phyloP scores from a whole-genome alignment of 2,329 filamentous ascomycete species.

The Cladosporium sp. region DNA sequence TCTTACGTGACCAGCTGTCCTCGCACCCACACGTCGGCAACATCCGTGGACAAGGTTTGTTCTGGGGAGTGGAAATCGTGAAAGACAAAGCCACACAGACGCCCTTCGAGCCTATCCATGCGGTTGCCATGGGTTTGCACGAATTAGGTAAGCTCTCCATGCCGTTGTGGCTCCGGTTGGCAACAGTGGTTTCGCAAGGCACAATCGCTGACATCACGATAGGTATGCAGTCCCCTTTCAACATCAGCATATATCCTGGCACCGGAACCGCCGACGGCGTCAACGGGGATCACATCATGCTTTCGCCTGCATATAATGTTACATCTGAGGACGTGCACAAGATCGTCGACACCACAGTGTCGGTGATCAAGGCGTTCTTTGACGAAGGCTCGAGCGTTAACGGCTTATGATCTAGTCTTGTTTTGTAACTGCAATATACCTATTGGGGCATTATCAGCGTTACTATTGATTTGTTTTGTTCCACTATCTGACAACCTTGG shows the following conservation, averaged over 20 bases:
- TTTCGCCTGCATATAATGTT: slow-evolving; percentile 70
- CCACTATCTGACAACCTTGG: neutral
- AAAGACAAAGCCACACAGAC: slow-evolving; percentile 56
- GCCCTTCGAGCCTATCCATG: slow-evolving; percentile 51
- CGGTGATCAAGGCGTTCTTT: slow-evolving; percentile 57
- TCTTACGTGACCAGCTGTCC: slow-evolving; percentile 49
- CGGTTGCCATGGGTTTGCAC: slow-evolving; percentile 53
- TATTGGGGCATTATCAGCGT: neutral
- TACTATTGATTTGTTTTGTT: neutral
- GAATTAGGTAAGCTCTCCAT: slow-evolving; percentile 48
- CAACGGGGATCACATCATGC: slow-evolving; percentile 68
- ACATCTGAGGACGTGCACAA: slow-evolving; percentile 58
- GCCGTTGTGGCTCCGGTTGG: neutral
- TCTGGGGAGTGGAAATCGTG: slow-evolving; percentile 64
- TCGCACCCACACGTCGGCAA: slow-evolving; percentile 58
- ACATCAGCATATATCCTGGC: slow-evolving; percentile 65
- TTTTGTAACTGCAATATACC: neutral
- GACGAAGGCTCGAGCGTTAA: neutral
- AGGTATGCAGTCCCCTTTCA: slow-evolving; percentile 48
- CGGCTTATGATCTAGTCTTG: neutral
- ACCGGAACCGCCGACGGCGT: slow-evolving; percentile 60
- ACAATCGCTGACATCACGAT: slow-evolving; percentile 16
- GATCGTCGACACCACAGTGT: slow-evolving; percentile 55
- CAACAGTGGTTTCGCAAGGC: neutral
- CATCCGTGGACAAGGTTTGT: slow-evolving; percentile 62